phyloP scores from a whole-genome alignment of 2,329 filamentous ascomycete species.

The Neonectria ditissima region DNA sequence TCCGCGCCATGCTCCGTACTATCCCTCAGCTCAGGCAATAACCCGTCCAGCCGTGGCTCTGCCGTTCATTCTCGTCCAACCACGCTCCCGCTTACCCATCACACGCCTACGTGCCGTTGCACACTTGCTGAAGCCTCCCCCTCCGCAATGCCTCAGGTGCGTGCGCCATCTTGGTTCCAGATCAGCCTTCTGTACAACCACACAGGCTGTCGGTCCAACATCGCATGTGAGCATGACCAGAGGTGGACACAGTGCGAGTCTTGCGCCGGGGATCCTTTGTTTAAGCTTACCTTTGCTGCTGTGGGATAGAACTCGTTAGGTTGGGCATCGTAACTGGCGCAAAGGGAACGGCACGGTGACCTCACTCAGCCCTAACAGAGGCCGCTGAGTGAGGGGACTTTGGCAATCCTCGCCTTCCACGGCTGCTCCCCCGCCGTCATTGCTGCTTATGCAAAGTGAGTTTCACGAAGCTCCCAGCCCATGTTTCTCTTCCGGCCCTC shows the following conservation, averaged over 20 bases:
- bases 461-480: not conserved
- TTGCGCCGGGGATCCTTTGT: not conserved
- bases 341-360: not conserved
- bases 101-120: not conserved
- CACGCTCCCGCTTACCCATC: not conserved
- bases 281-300: conserved; percentile 6
- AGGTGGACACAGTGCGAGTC: not conserved
- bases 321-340: not conserved
- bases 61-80: not conserved
- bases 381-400: conserved; percentile 1
- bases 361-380: not conserved
- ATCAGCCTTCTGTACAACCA: conserved; percentile 32
- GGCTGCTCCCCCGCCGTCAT: no score
- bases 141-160: conserved; percentile 21
- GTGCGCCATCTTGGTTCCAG: conserved; percentile 9
- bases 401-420: not conserved
- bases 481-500: not conserved
- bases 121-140: not conserved
- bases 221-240: not conserved
- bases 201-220: conserved; percentile 9
- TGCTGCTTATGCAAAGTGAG: not conserved
- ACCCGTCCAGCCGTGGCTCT: not conserved
- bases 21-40: not conserved
- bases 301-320: not conserved
- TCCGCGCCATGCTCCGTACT: not conserved